A percentile compares a stretch with the other conserved stretches of the same genome.
Conservation (phyloP, 73 alveolate genomes). For the Effrenium voratum region DNA sequence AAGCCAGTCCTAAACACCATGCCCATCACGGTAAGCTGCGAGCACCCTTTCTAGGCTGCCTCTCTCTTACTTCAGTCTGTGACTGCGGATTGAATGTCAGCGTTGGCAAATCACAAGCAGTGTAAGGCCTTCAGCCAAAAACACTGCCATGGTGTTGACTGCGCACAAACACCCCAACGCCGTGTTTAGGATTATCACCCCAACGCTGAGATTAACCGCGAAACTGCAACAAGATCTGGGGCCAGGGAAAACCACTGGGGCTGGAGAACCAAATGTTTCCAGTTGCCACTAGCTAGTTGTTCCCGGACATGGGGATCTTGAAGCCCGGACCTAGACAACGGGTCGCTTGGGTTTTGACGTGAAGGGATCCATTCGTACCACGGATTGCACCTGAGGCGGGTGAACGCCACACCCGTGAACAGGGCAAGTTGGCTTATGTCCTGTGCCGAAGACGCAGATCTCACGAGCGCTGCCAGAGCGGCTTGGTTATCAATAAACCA, state of each 20-base stretch:
- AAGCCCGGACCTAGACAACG: background rate
- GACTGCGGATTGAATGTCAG: too few relatives aligned
- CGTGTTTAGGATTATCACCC: background rate
- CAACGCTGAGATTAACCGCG: background rate
- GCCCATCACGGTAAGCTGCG: too few relatives aligned
- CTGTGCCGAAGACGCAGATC: background rate
- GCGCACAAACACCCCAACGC: background rate
- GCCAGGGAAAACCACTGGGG: background rate
- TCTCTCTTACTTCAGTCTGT: too few relatives aligned
- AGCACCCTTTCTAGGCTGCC: too few relatives aligned
- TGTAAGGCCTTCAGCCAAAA: too few relatives aligned
- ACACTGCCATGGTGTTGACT: too few relatives aligned
- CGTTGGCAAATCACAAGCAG: too few relatives aligned
- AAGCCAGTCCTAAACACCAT: too few relatives aligned
- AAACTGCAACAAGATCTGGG: background rate
- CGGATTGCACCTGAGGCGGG: background rate
- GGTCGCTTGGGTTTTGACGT: constrained; percentile 14
- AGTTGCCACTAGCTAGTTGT: background rate
- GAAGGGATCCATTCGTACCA: constrained; percentile 22
- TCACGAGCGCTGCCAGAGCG: constrained; percentile 44
- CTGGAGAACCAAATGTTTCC: background rate
- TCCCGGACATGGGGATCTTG: background rate
- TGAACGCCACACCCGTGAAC: background rate
- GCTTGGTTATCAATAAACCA: constrained; percentile 93
- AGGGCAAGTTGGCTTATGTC: background rate